Evolutionary conservation across 306 rosid genomes (phyloP), one percentile per base, ranked within the genome.

Genomic region (Quercus variabilis): DNA sequence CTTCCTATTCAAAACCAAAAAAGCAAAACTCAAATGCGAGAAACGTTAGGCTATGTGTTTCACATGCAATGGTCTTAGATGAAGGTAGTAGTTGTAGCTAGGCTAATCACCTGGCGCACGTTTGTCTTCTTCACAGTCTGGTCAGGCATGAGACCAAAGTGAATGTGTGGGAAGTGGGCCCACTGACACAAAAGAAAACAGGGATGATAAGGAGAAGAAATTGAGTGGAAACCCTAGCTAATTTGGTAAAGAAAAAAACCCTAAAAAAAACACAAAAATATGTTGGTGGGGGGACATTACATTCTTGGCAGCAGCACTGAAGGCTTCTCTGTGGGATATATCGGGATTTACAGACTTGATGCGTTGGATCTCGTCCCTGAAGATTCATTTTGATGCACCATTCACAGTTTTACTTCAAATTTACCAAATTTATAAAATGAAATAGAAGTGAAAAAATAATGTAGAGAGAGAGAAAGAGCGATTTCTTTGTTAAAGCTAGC

Each of bases 101-200:
- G 71, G 10, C 67, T 79, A 87, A 74, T 77, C 86, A 92, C 97
- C 97, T 92, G 94, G 83, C 88, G 90, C 75, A 86, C 87, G 77
- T 79, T 90, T 58, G 96, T 85, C 85, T 93, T 91, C 89, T 93
- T 93, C 94, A 85, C 87, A 85, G 93, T 90, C 51, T 89, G 97
- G 71, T 92, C 94, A 86, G 99, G 97, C 97, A 86, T 89, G 59
- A 95, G 91, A 75, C 99, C 99, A 88, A 93, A 93, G 82, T 91
- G 98, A 83, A 95, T 95, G 83, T 93, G 98, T 46, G 99, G 99
- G 84, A 91, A 95, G 64, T 95, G 98, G 84, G 99, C 99, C 99
- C 99, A 95, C 99, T 94, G 87, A 72, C 77, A 89, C 55, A 51
- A 68, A 49, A 83, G 85, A 87, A 43, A 72, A 68, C 15, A 25